Conservation (phyloP, 495 filamentous ascomycete species). For the Poronia punctata region DNA sequence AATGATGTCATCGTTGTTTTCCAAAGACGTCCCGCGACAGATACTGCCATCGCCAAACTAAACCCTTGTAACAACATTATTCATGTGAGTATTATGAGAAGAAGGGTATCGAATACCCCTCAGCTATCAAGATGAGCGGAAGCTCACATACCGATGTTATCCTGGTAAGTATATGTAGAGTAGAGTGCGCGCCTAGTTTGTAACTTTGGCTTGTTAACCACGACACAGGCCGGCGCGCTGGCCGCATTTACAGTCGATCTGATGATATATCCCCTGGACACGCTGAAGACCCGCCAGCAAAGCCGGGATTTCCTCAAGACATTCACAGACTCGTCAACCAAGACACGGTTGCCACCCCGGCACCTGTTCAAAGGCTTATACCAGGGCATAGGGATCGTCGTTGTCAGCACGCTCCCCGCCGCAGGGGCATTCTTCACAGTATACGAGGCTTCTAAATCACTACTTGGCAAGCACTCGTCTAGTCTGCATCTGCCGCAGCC, state of each 20-base stretch:
- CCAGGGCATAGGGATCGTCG: constrained; percentile 81
- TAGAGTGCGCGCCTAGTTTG: too few relatives aligned
- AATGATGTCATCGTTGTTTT: too few relatives aligned
- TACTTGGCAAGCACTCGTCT: constrained; percentile 27
- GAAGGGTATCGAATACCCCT: too few relatives aligned
- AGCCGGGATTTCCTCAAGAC: constrained; percentile 57
- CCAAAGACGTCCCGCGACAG: too few relatives aligned
- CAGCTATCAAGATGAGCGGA: neutral
- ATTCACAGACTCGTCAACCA: constrained; percentile 50
- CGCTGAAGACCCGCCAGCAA: constrained; percentile 79
- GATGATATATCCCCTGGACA: constrained; percentile 77
- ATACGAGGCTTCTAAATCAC: constrained; percentile 68
- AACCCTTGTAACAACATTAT: too few relatives aligned
- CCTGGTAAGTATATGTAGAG: too few relatives aligned
- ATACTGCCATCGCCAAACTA: too few relatives aligned
- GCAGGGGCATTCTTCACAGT: constrained; percentile 86
- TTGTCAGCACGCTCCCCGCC: constrained; percentile 80
- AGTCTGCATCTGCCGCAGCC: constrained; percentile 50
- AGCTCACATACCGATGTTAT: too few relatives aligned
- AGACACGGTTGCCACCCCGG: constrained; percentile 39
- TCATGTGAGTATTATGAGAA: too few relatives aligned
- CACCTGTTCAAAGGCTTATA: constrained; percentile 70
- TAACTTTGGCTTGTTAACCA: neutral
- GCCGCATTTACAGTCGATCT: constrained; percentile 77
- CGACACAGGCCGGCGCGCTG: constrained; percentile 62